Conservation (phyloP, 208 protist species). For the Trypanosoma mega region DNA sequence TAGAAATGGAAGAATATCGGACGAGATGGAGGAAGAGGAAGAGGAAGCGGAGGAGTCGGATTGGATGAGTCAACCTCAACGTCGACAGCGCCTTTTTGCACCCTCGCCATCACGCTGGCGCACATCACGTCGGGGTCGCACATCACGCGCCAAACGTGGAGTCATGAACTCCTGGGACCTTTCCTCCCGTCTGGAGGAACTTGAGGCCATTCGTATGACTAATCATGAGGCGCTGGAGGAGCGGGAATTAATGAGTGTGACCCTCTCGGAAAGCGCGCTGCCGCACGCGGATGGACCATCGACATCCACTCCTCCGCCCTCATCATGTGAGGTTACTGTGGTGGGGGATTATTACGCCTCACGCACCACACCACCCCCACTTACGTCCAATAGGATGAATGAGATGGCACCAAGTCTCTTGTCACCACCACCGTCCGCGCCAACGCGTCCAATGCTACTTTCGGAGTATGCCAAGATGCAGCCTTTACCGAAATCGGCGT, state of each 20-base stretch:
- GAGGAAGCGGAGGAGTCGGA: neutral
- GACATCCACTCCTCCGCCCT: neutral
- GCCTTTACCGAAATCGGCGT: no score
- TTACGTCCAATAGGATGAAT: no score
- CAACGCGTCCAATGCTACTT: no score
- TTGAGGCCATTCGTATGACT: slow-evolving; percentile 25
- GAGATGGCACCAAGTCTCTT: no score
- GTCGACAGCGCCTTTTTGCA: slow-evolving; percentile 20
- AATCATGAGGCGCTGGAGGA: slow-evolving; percentile 30
- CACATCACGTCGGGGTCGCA: slow-evolving; percentile 4
- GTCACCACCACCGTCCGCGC: no score
- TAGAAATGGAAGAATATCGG: no score
- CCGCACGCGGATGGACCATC: neutral
- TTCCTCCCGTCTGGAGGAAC: slow-evolving; percentile 14
- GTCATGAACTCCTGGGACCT: slow-evolving; percentile 10
- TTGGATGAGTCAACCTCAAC: neutral
- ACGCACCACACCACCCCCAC: no score
- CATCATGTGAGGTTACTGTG: neutral
- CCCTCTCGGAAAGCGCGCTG: neutral
- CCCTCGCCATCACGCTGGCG: slow-evolving; percentile 13
- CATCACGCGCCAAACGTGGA: neutral
- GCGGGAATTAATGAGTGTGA: slow-evolving; percentile 5
- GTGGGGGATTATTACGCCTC: no score
- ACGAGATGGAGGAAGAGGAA: neutral
- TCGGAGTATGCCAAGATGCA: no score